Conservation (phyloP, 495 filamentous ascomycete species). For the Cudoniella acicularis region DNA sequence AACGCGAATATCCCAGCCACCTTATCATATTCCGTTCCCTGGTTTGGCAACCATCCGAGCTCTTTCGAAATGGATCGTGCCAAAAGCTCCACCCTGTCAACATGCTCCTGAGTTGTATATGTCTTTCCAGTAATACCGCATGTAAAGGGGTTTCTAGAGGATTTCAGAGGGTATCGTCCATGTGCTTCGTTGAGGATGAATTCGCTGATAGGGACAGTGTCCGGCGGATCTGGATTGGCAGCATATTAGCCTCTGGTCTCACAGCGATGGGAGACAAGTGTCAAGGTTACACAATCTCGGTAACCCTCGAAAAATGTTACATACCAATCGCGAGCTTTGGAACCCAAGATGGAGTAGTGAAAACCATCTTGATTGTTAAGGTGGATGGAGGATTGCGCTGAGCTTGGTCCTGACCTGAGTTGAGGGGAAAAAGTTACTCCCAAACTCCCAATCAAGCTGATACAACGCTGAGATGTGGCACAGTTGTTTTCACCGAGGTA, state of each 20-base stretch:
- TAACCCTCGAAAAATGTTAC: neutral
- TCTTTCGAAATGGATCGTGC: conserved; percentile 68
- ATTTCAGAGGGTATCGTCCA: conserved; percentile 60
- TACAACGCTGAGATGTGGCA: too few relatives aligned
- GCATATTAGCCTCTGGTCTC: conserved; percentile 1
- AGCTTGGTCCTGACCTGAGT: neutral
- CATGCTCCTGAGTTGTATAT: conserved; percentile 63
- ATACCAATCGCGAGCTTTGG: conserved; percentile 47
- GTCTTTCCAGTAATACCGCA: conserved; percentile 74
- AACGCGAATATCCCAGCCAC: conserved; percentile 71
- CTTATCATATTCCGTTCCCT: conserved; percentile 84
- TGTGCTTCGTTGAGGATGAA: conserved; percentile 76
- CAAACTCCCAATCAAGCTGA: neutral
- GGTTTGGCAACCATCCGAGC: conserved; percentile 69
- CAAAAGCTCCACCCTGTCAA: conserved; percentile 64
- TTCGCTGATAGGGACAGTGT: conserved; percentile 71
- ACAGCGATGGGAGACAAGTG: neutral
- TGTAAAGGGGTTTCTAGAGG: conserved; percentile 72
- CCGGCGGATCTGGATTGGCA: conserved; percentile 42
- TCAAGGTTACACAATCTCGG: neutral
- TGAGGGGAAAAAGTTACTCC: neutral
- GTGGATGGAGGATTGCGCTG: neutral
- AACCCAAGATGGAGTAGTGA: conserved; percentile 65
- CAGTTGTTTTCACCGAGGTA: too few relatives aligned
- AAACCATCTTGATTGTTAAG: conserved; percentile 60